Evolutionary conservation across 768 basidiomycete genomes (phyloP).

Genomic region (Trametes sanguinea): DNA sequence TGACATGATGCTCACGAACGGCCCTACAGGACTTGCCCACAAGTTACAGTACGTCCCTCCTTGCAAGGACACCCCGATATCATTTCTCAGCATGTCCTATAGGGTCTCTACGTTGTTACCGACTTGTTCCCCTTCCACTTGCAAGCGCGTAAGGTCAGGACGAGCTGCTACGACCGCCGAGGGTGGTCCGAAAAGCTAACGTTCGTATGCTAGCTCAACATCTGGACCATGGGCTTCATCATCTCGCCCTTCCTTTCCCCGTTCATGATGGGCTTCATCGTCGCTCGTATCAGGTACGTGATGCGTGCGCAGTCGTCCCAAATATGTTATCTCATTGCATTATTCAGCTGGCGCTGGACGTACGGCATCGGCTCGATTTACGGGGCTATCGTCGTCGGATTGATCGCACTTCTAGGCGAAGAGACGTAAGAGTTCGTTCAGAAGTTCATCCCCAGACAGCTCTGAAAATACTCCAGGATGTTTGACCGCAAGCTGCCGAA

Average conservation of each 20-base stretch:
- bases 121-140: constrained; percentile 71
- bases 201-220: constrained; percentile 47
- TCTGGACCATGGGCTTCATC: constrained; percentile 77
- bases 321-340: background rate
- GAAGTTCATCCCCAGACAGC: background rate
- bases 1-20: background rate
- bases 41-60: constrained; percentile 47
- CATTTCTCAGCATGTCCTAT: background rate
- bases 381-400: constrained; percentile 50
- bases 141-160: constrained; percentile 59
- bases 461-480: constrained; percentile 40
- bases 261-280: constrained; percentile 68
- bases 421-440: constrained; percentile 53
- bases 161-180: constrained; percentile 6
- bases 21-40: constrained; percentile 50
- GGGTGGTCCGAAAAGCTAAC: too few relatives aligned
- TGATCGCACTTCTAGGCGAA: constrained; percentile 62
- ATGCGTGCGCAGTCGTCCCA: background rate
- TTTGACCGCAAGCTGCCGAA: constrained; percentile 57
- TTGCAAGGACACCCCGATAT: background rate
- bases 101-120: constrained; percentile 62
- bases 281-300: constrained; percentile 48
- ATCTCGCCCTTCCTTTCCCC: constrained; percentile 66
- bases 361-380: constrained; percentile 70
- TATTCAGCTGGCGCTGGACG: constrained; percentile 59